A percentile compares a stretch with the other conserved stretches of the same genome.
These are phyloP conservation scores for Ochetophila trinervis DNA, from an alignment of 306 rosid genomes.

Conservation along the genomic window DNA sequence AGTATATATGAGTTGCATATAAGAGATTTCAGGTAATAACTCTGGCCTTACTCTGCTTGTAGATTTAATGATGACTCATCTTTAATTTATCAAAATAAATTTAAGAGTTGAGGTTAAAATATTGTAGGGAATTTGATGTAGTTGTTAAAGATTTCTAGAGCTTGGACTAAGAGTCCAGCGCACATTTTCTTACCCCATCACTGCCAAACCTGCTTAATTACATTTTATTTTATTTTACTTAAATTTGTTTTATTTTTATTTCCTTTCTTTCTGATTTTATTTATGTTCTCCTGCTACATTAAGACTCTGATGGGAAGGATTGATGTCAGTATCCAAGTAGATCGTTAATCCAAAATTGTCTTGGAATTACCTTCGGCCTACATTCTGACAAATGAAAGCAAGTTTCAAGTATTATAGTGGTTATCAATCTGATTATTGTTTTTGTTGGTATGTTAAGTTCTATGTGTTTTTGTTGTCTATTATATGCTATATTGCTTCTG, in stretches of 20 bases:
- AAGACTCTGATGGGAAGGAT: neutral
- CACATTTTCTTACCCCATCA: neutral
- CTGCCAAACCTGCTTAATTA: neutral
- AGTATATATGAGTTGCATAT: constrained; percentile 88
- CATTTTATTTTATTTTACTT: too few species aligned
- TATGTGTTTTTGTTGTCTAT: constrained; percentile 9
- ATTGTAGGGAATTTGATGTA: neutral
- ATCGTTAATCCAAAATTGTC: neutral
- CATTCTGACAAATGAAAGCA: neutral
- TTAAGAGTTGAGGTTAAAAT: neutral
- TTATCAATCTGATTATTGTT: neutral
- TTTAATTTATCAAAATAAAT: constrained; percentile 11
- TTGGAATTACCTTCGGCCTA: neutral
- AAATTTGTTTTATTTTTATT: neutral
- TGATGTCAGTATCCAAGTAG: neutral
- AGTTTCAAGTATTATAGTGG: neutral
- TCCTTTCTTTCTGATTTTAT: neutral
- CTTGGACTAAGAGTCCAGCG: constrained; percentile 3
- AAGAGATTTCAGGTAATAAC: constrained; percentile 81
- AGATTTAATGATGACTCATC: constrained; percentile 12
- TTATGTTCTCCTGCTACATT: neutral
- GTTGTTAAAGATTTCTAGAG: neutral
- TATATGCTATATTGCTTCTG: constrained; percentile 16
- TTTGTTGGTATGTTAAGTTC: constrained; percentile 19
- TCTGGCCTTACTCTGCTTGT: constrained; percentile 5